Conservation (phyloP, 2,329 filamentous ascomycete species). For the Talaromyces sp. region DNA sequence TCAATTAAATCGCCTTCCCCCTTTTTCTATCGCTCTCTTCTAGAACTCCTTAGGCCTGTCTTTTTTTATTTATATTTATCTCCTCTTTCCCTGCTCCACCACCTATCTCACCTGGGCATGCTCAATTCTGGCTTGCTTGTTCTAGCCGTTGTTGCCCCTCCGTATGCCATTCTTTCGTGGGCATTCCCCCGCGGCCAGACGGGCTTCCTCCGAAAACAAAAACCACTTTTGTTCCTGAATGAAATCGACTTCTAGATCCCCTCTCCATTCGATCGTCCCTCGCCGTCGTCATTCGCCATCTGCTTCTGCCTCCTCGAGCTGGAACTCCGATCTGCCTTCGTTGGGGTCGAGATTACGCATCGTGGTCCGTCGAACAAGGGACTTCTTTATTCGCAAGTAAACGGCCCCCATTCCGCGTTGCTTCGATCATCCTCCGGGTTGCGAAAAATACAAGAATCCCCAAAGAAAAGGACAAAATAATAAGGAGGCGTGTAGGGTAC, state of each 20-base stretch:
- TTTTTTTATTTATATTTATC: neutral
- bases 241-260: constrained; percentile 18
- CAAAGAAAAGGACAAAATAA: neutral
- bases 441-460: neutral
- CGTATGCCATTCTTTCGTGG: constrained; percentile 10
- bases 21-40: neutral
- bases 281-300: constrained; percentile 10
- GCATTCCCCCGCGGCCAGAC: constrained; percentile 19
- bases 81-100: neutral
- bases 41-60: neutral
- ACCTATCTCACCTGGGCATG: neutral
- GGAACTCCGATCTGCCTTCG: constrained; percentile 13
- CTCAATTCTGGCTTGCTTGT: neutral
- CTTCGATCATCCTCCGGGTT: neutral
- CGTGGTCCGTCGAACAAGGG: constrained; percentile 31
- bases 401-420: constrained; percentile 11
- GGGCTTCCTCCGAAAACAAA: constrained; percentile 21
- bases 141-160: constrained; percentile 1
- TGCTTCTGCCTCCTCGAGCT: constrained; percentile 13
- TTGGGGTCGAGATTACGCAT: constrained; percentile 26
- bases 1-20: neutral
- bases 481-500: neutral
- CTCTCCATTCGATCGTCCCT: neutral
- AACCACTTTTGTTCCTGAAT: constrained; percentile 27
- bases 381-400: constrained; percentile 31